A percentile compares a stretch with the other conserved stretches of the same genome.
These are phyloP conservation scores for Astrothelium subdiscretum DNA, from an alignment of 495 filamentous ascomycete species.

Conservation along the genomic window DNA sequence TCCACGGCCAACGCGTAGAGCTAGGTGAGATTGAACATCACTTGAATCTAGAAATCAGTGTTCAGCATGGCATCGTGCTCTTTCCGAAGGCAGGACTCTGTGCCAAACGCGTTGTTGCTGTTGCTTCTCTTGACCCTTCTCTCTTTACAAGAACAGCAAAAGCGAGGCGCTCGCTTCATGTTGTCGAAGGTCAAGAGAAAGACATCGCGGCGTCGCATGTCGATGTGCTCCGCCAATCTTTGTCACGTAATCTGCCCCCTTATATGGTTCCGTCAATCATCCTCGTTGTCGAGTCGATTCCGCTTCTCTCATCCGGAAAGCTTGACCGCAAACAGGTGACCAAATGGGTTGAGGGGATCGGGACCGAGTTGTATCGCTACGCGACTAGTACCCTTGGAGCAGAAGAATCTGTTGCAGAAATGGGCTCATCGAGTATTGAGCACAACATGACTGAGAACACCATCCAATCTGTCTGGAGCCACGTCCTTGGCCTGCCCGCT, in stretches of 20 bases:
- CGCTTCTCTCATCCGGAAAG: conserved; percentile 68
- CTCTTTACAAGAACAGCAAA: conserved; percentile 56
- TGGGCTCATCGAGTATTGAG: too few relatives aligned
- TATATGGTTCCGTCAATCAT: conserved; percentile 76
- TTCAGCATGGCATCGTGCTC: conserved; percentile 40
- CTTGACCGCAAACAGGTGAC: conserved; percentile 45
- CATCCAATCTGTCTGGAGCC: not conserved
- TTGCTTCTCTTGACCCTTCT: conserved; percentile 45
- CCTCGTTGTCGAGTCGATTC: conserved; percentile 50
- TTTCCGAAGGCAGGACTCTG: conserved; percentile 41
- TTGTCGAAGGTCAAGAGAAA: conserved; percentile 7
- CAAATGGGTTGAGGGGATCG: conserved; percentile 13
- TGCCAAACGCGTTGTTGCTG: conserved; percentile 41
- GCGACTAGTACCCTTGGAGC: conserved; percentile 4
- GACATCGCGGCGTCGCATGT: conserved; percentile 16
- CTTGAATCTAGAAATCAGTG: conserved; percentile 42
- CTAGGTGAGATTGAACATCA: conserved; percentile 21
- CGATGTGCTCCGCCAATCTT: conserved; percentile 17
- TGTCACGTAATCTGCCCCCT: conserved; percentile 51
- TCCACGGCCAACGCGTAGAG: conserved; percentile 21
- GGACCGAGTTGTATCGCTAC: conserved; percentile 6
- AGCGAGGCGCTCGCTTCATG: conserved; percentile 28
- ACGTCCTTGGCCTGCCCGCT: not conserved
- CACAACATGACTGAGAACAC: not conserved
- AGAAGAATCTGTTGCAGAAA: not conserved